Base-by-base conservation (phyloP, 768 basidiomycete genomes). In the Coprinopsis sp. region DNA sequence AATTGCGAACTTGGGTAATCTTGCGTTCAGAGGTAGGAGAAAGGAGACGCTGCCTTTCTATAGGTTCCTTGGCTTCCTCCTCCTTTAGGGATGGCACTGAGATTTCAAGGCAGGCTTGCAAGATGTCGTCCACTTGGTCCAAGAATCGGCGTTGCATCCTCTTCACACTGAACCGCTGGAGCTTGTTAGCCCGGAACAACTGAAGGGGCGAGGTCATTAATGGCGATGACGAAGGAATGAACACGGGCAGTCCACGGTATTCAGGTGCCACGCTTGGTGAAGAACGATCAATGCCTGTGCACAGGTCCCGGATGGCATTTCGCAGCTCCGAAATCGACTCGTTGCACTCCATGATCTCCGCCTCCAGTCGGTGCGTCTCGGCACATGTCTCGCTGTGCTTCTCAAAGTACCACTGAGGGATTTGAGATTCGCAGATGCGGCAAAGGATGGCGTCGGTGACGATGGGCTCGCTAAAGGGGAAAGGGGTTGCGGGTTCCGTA, bases 351-450 rank as follows among this genome's bases (percentile, higher is more conserved):
- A 77, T 69, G 54, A 98, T 93, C 64, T 96, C 94, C 14, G 93
- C 92, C 66, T 99, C 96, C 51, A 99, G 75, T 36, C 91, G 84
- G 67, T 99, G 96, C 3, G 89, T 85, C 68, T 97, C 95, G 54
- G 82, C 91, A 57, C 96, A 99, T 10, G 94, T 98, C 68, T 99
- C 96, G 77, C 92, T 98, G 71, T 99, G 96, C 71, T 97, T 98
- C 71, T 98, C 96, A 63, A 99, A 99, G 71, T 93, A 99, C 96
- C 96, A 99, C 51, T 95, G 89, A 2, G 95, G 94, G 48, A 98
- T 88, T 55, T 88, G 84, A 59, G 87, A 83, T 67, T 99, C 96
- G 72, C 96, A 99, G 52, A 99, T 99, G 24, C 96, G 88, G 69
- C 96, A 98, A 18, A 99, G 76, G 41, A 98, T 89, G 23, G 78